phyloP scores from a whole-genome alignment of 2,329 filamentous ascomycete species.

The Verticillium dahliae region DNA sequence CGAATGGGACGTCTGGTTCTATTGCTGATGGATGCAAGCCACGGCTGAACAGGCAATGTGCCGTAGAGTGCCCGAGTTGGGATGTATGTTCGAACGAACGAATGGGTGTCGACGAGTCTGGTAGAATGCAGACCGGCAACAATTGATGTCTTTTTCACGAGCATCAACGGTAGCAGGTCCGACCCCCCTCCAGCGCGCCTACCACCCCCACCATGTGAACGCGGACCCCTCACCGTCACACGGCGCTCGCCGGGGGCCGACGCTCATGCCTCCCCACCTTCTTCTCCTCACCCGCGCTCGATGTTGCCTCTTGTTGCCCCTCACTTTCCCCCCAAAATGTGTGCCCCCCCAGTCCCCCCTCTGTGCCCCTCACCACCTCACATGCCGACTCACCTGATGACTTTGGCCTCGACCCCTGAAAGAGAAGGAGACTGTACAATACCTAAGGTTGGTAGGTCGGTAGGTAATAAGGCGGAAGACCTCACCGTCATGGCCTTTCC shows the following conservation, averaged over 20 bases:
- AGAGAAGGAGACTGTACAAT: too few relatives aligned
- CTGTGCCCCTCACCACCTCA: too few relatives aligned
- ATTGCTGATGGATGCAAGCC: neutral
- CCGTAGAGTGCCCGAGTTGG: too few relatives aligned
- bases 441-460: too few relatives aligned
- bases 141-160: neutral
- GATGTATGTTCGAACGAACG: neutral
- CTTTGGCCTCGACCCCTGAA: too few relatives aligned
- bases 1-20: too few relatives aligned
- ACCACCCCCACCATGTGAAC: neutral
- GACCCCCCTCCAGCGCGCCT: neutral
- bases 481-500: neutral
- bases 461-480: too few relatives aligned
- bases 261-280: neutral
- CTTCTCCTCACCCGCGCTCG: neutral
- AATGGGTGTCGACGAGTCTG: neutral
- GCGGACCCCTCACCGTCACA: slow-evolving; percentile 5
- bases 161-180: neutral
- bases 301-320: neutral
- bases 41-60: neutral
- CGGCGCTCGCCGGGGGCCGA: slow-evolving; percentile 14
- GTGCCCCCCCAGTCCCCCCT: neutral
- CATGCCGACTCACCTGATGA: too few relatives aligned
- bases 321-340: neutral
- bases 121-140: neutral